Percentiles rank a stretch among this genome's conserved stretches.
These are phyloP conservation scores for Phlebiopsis gigantea DNA, from an alignment of 768 basidiomycete genomes.

Conservation along the genomic window DNA sequence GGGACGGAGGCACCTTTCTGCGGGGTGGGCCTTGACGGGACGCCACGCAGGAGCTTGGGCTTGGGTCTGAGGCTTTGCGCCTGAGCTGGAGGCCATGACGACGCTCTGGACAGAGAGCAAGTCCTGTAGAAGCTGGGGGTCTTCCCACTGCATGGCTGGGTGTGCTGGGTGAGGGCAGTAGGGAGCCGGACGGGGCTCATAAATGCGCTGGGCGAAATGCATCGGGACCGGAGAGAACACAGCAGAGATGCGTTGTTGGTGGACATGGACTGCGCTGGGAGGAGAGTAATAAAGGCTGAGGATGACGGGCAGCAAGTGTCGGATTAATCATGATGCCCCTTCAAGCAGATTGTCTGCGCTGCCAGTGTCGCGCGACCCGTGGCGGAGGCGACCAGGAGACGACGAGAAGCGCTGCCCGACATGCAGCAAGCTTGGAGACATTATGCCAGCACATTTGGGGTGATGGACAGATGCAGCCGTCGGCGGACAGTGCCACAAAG, in stretches of 20 bases:
- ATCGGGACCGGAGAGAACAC: constrained; percentile 2
- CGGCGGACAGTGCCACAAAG: background rate
- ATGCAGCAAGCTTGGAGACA: constrained; percentile 1
- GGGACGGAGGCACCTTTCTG: constrained; percentile 19
- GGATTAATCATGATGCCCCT: constrained; percentile 11
- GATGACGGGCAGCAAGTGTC: constrained; percentile 1
- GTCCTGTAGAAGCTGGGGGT: constrained; percentile 8
- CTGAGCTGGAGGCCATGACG: constrained; percentile 5
- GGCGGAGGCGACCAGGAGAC: background rate
- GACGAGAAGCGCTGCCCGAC: background rate
- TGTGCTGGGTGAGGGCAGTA: background rate
- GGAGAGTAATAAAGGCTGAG: constrained; percentile 3
- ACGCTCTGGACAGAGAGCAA: background rate
- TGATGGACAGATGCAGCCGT: constrained; percentile 3
- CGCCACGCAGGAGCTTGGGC: constrained; percentile 8
- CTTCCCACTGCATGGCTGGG: constrained; percentile 1
- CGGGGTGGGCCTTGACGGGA: constrained; percentile 14
- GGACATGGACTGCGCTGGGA: background rate
- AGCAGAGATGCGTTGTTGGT: background rate
- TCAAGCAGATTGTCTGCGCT: constrained; percentile 9
- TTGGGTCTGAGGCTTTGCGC: constrained; percentile 3
- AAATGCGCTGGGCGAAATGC: background rate
- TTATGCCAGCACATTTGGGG: background rate
- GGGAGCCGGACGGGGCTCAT: background rate
- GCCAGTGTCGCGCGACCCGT: background rate